These are phyloP conservation scores for Vanrija sp. DNA, from an alignment of 1,284 basidiomycete genomes.

Conservation along the genomic window DNA sequence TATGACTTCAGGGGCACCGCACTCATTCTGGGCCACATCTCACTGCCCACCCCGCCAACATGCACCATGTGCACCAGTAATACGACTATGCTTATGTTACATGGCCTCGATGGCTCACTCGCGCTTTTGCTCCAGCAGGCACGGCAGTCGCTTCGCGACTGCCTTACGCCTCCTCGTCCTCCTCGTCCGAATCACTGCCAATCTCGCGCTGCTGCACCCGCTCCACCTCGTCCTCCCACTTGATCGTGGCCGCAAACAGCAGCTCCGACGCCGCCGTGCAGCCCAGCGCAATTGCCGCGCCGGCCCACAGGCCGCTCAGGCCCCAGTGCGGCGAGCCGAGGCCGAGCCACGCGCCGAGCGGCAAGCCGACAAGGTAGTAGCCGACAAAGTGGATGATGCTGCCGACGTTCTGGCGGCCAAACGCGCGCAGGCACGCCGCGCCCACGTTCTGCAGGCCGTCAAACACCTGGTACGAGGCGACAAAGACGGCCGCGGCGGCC, in stretches of 20 bases:
- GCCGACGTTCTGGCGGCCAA: constrained; percentile 27
- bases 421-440: constrained; percentile 28
- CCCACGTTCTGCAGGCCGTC: constrained; percentile 29
- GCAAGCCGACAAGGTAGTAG: constrained; percentile 26
- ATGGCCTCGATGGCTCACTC: no score
- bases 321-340: constrained; percentile 20
- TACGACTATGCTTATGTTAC: background rate
- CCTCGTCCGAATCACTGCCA: constrained; percentile 12
- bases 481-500: constrained; percentile 18
- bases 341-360: constrained; percentile 25
- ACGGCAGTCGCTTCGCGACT: background rate
- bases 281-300: constrained; percentile 21
- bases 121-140: no score
- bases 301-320: constrained; percentile 29
- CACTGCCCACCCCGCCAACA: no score
- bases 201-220: constrained; percentile 17
- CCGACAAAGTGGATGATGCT: constrained; percentile 22
- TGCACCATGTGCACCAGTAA: no score
- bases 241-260: constrained; percentile 15
- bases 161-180: constrained; percentile 3
- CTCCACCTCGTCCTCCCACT: constrained; percentile 26
- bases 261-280: constrained; percentile 19
- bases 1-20: no score
- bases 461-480: constrained; percentile 22
- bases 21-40: no score